Conservation (phyloP, 2,329 filamentous ascomycete species). For the Grosmannia serpens region DNA sequence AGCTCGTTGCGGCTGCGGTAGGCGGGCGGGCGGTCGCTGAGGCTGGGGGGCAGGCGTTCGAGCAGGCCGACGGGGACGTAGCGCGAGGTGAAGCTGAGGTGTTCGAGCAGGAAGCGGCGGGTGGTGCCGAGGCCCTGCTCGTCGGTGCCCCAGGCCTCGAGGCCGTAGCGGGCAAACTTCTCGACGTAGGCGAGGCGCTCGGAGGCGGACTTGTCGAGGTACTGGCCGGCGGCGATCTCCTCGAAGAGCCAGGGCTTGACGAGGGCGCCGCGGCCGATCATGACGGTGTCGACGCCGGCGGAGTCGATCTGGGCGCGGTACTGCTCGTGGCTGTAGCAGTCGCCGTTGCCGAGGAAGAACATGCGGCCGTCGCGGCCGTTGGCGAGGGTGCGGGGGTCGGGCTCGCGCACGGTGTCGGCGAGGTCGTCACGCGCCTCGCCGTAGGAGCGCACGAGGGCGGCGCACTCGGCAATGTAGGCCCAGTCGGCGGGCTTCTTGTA, state of each 20-base stretch:
- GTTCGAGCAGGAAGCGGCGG: constrained; percentile 85
- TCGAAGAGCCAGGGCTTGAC: constrained; percentile 99
- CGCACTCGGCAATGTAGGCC: constrained; percentile 85
- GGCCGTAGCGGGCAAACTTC: constrained; percentile 79
- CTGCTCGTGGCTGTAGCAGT: constrained; percentile 87
- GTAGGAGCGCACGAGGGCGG: constrained; percentile 70
- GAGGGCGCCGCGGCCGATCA: constrained; percentile 91
- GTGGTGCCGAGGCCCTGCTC: constrained; percentile 89
- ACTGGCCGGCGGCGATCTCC: constrained; percentile 84
- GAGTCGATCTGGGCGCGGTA: constrained; percentile 70
- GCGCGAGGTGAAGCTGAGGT: constrained; percentile 84
- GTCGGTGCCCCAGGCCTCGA: constrained; percentile 92
- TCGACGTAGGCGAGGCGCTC: constrained; percentile 81
- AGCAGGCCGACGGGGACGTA: constrained; percentile 86
- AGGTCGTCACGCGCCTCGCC: constrained; percentile 55
- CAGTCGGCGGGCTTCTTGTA: constrained; percentile 92
- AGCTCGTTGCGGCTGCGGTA: constrained; percentile 79
- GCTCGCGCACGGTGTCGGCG: constrained; percentile 66
- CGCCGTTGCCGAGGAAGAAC: constrained; percentile 93
- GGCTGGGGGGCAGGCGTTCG: constrained; percentile 74
- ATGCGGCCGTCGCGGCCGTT: constrained; percentile 48
- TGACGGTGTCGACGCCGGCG: constrained; percentile 78
- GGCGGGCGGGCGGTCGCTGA: constrained; percentile 80
- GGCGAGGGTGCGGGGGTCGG: constrained; percentile 63
- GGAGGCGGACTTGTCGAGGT: constrained; percentile 84